Percentiles rank a stretch among this genome's conserved stretches.
Conservation (phyloP, 2,329 filamentous ascomycete genomes). For the Colletotrichum sp. region DNA sequence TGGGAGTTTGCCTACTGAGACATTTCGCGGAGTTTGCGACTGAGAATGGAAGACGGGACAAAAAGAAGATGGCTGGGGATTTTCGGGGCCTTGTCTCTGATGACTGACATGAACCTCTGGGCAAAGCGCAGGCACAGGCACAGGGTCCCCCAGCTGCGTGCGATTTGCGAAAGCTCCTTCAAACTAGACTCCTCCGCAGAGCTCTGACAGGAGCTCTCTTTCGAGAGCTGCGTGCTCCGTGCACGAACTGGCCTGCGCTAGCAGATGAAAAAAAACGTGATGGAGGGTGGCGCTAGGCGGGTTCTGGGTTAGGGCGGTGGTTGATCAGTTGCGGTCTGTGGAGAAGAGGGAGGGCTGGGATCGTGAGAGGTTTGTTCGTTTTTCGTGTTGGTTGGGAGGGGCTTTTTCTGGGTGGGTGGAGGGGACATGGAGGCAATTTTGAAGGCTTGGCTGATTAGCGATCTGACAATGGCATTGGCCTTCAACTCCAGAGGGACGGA, state of each 20-base stretch:
- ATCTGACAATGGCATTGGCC: not conserved
- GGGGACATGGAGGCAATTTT: not conserved
- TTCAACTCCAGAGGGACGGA: not conserved
- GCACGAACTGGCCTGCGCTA: not conserved
- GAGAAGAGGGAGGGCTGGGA: not conserved
- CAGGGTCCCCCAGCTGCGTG: not conserved
- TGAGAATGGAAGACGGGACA: not conserved
- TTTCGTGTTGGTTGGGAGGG: not conserved
- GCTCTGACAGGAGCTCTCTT: not conserved
- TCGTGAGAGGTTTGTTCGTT: not conserved
- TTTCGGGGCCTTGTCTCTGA: not conserved
- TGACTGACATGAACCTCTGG: not conserved
- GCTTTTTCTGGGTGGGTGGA: not conserved
- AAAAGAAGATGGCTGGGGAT: conserved; percentile 2
- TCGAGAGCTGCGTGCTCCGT: not conserved
- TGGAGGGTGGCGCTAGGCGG: not conserved
- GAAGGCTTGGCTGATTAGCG: not conserved
- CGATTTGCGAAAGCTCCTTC: not conserved
- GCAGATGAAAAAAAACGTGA: not conserved
- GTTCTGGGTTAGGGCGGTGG: not conserved
- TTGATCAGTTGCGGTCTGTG: conserved; percentile 17
- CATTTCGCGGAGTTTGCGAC: not conserved
- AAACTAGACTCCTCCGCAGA: not conserved
- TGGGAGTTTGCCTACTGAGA: not conserved
- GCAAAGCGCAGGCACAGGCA: not conserved